Conservation (phyloP, 2,329 filamentous ascomycete species). For the Fusarium sp. region DNA sequence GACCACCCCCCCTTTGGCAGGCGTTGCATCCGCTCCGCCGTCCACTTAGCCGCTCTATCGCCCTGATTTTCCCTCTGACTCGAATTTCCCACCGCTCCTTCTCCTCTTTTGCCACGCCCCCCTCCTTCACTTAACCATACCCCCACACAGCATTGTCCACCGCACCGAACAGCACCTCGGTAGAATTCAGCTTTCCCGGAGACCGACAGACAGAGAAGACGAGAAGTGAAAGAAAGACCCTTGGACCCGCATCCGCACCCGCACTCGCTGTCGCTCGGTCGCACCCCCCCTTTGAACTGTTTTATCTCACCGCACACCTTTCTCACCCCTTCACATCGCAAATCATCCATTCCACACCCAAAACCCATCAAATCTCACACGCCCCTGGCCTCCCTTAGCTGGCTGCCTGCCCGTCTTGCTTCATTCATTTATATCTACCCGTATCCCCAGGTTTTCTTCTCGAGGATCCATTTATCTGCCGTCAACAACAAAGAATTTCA, state of each 20-base stretch:
- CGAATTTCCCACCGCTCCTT: conserved; percentile 36
- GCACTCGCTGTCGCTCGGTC: conserved; percentile 9
- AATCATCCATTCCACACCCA: conserved; percentile 37
- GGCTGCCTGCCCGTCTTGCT: conserved; percentile 45
- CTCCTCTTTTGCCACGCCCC: conserved; percentile 30
- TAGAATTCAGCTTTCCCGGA: conserved; percentile 27
- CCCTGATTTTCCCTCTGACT: conserved; percentile 30
- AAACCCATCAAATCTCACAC: conserved; percentile 32
- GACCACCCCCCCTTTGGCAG: conserved; percentile 21
- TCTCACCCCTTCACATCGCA: conserved; percentile 22
- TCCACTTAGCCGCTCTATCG: conserved; percentile 34
- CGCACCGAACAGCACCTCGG: conserved; percentile 2
- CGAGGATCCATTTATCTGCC: conserved; percentile 33
- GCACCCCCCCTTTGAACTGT: conserved; percentile 13
- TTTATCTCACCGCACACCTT: conserved; percentile 2
- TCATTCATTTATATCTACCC: conserved; percentile 48
- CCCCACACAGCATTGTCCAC: neutral
- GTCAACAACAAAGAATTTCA: conserved; percentile 39
- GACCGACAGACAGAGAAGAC: conserved; percentile 19
- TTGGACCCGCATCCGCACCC: conserved; percentile 34
- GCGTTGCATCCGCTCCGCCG: conserved; percentile 28
- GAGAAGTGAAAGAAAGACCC: conserved; percentile 10
- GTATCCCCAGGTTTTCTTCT: conserved; percentile 43
- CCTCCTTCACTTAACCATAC: neutral
- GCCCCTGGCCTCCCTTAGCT: conserved; percentile 42